Percentiles rank a stretch among this genome's conserved stretches.
Evolutionary conservation across 1,139 yeast species (phyloP).

Genomic region (Zygoascus hellenicus): DNA sequence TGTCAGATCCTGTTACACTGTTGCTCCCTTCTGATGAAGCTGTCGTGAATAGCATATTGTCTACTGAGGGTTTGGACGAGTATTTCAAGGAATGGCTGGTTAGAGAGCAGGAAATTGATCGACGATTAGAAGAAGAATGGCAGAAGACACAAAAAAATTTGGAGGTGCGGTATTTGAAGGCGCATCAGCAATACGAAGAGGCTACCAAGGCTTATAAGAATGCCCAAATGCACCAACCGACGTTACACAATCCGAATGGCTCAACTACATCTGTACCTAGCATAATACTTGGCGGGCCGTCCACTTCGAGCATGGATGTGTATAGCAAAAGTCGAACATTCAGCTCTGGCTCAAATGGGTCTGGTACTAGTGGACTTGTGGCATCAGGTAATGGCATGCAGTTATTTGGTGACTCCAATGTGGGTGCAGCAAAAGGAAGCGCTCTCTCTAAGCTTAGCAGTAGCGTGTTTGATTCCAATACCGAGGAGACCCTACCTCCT

Average conservation of each 20-base stretch:
- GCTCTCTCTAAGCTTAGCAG: background rate
- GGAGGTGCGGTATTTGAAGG: slow-evolving; percentile 31
- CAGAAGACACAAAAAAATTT: slow-evolving; percentile 30
- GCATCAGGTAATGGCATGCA: background rate
- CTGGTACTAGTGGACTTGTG: background rate
- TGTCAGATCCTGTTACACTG: slow-evolving; percentile 24
- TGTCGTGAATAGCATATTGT: slow-evolving; percentile 19
- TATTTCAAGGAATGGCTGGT: slow-evolving; percentile 18
- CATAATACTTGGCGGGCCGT: background rate
- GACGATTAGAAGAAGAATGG: slow-evolving; percentile 31
- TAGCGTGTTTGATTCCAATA: background rate
- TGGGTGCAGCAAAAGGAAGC: background rate
- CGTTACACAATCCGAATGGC: slow-evolving; percentile 4
- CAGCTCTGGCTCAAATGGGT: slow-evolving; percentile 1
- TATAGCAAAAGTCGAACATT: background rate
- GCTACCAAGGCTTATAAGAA: slow-evolving; percentile 25
- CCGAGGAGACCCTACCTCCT: slow-evolving; percentile 14
- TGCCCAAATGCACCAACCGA: slow-evolving; percentile 11
- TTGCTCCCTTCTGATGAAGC: slow-evolving; percentile 22
- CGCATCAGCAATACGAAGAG: slow-evolving; percentile 30
- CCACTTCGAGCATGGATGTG: background rate
- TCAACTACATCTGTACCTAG: background rate
- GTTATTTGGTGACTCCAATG: background rate
- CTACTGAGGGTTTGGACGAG: slow-evolving; percentile 21
- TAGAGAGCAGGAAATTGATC: slow-evolving; percentile 24